Conservation (phyloP, 345 rosid genomes). For the Populus alba region DNA sequence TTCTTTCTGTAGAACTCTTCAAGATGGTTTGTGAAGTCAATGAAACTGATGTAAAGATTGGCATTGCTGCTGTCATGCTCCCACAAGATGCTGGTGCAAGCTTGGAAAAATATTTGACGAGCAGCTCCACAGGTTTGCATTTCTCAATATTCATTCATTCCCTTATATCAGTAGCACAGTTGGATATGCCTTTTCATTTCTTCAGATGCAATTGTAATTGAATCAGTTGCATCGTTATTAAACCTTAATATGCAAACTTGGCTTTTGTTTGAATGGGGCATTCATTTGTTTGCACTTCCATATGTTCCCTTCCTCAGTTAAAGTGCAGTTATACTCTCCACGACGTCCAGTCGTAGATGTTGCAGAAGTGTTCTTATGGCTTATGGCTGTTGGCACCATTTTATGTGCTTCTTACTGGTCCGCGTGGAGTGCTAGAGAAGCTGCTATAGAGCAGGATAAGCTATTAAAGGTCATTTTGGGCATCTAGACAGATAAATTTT, state of each 20-base stretch:
- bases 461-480: conserved; percentile 62
- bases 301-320: conserved; percentile 48
- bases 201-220: conserved; percentile 1
- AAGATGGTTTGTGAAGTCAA: conserved; percentile 90
- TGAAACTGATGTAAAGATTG: conserved; percentile 62
- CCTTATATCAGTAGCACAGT: neutral
- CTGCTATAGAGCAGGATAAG: conserved; percentile 85
- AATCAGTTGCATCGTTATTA: neutral
- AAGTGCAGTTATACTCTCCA: conserved; percentile 85
- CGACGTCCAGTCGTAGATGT: conserved; percentile 83
- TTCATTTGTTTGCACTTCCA: conserved; percentile 4
- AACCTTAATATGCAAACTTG: neutral
- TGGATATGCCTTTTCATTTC: conserved; percentile 2
- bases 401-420: conserved; percentile 95
- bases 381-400: conserved; percentile 95
- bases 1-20: conserved; percentile 65
- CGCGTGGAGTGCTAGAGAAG: conserved; percentile 87
- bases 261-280: conserved; percentile 15
- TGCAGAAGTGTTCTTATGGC: conserved; percentile 98
- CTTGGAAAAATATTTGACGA: conserved; percentile 42
- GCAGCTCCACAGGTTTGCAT: conserved; percentile 40
- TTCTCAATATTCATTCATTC: neutral
- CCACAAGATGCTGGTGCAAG: conserved; percentile 86
- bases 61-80: conserved; percentile 87
- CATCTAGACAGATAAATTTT: neutral